Evolutionary conservation across 208 protist genomes (phyloP), one percentile per base, ranked within the genome.

Genomic region (Acanthamoeba culbertsoni): DNA sequence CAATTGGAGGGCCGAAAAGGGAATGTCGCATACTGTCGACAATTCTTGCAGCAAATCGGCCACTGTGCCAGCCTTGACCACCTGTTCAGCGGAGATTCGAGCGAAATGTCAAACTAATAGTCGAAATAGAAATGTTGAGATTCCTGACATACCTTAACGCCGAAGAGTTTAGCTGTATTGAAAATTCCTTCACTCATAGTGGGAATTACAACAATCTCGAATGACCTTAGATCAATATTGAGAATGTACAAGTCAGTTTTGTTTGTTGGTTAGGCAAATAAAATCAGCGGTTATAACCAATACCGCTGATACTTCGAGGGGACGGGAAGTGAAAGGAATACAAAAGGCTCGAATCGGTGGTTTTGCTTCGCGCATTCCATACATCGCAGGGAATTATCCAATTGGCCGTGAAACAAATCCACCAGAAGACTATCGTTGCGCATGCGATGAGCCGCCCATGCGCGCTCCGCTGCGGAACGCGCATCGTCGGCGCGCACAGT

Each of bases 281-380:
- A 16, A 10, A 6, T 68, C 59, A 68, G 59, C 14, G 59, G 7
- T 28, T 8, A 26, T 28, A 26, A 68, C n/a, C 59, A 7, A 26
- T 75, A 42, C 71, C 79, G n/a, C 79, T 88, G 79, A 48, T 65
- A 88, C n/a, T 63, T 57, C 16, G 79, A 45, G 46, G 79, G 79
- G 48, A 88, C 53, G 43, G 79, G 79, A 28, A 88, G 79, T 18
- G 51, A 65, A 33, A 88, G 53, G 51, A 63, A 65, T 10, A 88
- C 45, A 40, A 88, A 88, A 8, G 79, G 79, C 16, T 88, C 79
- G 53, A 88, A 88, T 14, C 79, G 43, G 28, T 63, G 79, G 51
- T 31, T 40, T 26, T 63, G 46, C 53, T 16, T 57, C 46, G n/a
- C 16, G 40, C 79, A 88, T 12, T 59, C 1, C 31, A 12, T 26